phyloP scores from a whole-genome alignment of 352 stramenopile species.

The Phytopythium montanum region DNA sequence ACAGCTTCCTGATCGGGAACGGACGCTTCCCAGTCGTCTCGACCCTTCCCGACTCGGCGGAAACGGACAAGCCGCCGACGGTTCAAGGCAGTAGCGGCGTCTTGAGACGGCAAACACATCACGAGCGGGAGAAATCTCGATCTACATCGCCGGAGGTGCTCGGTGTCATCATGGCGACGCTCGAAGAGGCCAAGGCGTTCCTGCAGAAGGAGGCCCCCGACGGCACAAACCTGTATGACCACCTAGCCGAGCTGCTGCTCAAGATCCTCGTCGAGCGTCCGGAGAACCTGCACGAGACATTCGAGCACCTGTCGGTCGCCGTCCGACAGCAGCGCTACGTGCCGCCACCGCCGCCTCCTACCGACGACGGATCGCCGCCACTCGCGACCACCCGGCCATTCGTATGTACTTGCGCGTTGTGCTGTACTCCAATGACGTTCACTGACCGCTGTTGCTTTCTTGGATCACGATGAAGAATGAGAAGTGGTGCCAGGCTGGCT shows the following conservation, averaged over 20 bases:
- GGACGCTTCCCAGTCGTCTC: not conserved
- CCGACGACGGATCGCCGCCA: conserved; percentile 18
- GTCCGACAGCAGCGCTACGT: conserved; percentile 83
- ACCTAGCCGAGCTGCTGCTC: conserved; percentile 81
- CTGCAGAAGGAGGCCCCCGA: conserved; percentile 74
- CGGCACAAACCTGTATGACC: conserved; percentile 84
- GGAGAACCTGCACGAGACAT: conserved; percentile 79
- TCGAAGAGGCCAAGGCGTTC: conserved; percentile 89
- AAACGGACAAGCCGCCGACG: conserved; percentile 4
- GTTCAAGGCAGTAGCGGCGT: not conserved
- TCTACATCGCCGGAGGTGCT: not conserved
- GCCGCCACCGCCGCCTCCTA: conserved; percentile 24
- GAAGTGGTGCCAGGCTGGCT: conserved; percentile 54
- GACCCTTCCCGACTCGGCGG: not conserved
- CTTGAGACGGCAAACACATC: not conserved
- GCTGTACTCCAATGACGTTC: not conserved
- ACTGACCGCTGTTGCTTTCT: not conserved
- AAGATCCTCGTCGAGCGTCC: conserved; percentile 86
- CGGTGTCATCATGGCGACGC: conserved; percentile 42
- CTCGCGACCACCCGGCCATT: conserved; percentile 48
- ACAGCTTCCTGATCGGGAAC: not conserved
- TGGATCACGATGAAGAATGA: conserved; percentile 29
- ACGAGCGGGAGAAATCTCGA: not conserved
- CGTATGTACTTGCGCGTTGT: conserved; percentile 21
- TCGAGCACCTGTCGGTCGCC: conserved; percentile 83